Conservation (phyloP, 2,329 filamentous ascomycete species). For the Zelopaecilomyces penicillatus region DNA sequence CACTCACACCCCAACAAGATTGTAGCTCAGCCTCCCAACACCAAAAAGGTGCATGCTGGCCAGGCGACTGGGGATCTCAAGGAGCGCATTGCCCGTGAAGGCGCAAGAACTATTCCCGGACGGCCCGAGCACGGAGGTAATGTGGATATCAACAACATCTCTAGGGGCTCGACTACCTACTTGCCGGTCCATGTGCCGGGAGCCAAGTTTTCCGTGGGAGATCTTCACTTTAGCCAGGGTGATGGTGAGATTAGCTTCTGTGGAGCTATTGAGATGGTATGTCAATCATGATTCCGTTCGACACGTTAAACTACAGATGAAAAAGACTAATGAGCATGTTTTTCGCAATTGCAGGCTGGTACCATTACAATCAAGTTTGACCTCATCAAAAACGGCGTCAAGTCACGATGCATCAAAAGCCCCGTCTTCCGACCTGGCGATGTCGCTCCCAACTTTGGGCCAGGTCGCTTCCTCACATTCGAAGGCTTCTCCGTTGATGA, state of each 20-base stretch:
- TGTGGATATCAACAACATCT: slow-evolving; percentile 85
- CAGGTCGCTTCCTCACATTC: slow-evolving; percentile 47
- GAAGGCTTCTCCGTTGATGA: slow-evolving; percentile 85
- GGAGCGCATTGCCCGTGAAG: slow-evolving; percentile 64
- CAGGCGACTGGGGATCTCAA: slow-evolving; percentile 48
- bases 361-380: slow-evolving; percentile 85
- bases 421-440: slow-evolving; percentile 82
- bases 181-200: slow-evolving; percentile 79
- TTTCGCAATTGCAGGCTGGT: slow-evolving; percentile 44
- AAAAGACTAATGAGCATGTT: not conserved
- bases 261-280: slow-evolving; percentile 78
- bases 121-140: slow-evolving; percentile 78
- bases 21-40: slow-evolving; percentile 70
- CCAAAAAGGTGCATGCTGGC: slow-evolving; percentile 66
- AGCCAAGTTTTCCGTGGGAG: slow-evolving; percentile 84
- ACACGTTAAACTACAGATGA: not conserved
- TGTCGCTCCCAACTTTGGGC: slow-evolving; percentile 80
- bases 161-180: slow-evolving; percentile 72
- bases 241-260: slow-evolving; percentile 89
- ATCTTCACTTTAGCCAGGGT: slow-evolving; percentile 74
- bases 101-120: slow-evolving; percentile 77
- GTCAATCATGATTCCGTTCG: not conserved
- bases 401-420: slow-evolving; percentile 65
- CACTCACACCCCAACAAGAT: slow-evolving; percentile 53
- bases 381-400: slow-evolving; percentile 74